phyloP scores from a whole-genome alignment of 306 rosid genomes.

The Purshia tridentata region DNA sequence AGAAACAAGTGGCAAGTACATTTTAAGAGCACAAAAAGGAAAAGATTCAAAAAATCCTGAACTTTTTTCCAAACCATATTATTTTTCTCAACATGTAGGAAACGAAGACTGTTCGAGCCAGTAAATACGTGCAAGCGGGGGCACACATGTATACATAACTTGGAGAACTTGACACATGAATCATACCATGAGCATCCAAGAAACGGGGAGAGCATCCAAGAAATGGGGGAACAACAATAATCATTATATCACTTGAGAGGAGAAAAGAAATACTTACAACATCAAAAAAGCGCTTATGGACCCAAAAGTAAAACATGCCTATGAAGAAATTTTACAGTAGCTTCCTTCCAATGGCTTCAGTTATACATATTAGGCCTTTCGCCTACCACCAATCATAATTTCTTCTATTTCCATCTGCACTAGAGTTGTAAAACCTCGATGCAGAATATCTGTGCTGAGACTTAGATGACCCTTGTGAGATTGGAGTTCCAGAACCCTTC shows the following conservation, averaged over 20 bases:
- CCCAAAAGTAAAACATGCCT: too few species aligned
- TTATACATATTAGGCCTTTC: not conserved
- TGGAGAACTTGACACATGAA: not conserved
- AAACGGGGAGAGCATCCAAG: not conserved
- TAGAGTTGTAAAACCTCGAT: slow-evolving; percentile 51
- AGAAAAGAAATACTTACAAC: not conserved
- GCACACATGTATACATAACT: not conserved
- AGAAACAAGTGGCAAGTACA: not conserved
- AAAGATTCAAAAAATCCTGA: not conserved
- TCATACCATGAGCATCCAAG: not conserved
- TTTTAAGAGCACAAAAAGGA: not conserved
- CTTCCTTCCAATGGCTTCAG: not conserved
- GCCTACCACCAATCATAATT: slow-evolving; percentile 54
- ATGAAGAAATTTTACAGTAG: not conserved
- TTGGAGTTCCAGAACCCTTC: slow-evolving; percentile 36
- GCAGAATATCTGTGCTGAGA: slow-evolving; percentile 45
- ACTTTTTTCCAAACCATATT: not conserved
- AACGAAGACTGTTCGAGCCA: not conserved
- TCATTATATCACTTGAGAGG: not conserved
- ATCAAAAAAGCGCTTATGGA: not conserved
- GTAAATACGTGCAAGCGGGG: not conserved
- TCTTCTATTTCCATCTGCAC: slow-evolving; percentile 40
- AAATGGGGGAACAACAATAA: not conserved
- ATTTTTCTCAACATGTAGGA: not conserved
- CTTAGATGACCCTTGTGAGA: slow-evolving; percentile 33